Base-by-base conservation (phyloP, 139 green algal genomes). In the Bryopsis sp. region DNA sequence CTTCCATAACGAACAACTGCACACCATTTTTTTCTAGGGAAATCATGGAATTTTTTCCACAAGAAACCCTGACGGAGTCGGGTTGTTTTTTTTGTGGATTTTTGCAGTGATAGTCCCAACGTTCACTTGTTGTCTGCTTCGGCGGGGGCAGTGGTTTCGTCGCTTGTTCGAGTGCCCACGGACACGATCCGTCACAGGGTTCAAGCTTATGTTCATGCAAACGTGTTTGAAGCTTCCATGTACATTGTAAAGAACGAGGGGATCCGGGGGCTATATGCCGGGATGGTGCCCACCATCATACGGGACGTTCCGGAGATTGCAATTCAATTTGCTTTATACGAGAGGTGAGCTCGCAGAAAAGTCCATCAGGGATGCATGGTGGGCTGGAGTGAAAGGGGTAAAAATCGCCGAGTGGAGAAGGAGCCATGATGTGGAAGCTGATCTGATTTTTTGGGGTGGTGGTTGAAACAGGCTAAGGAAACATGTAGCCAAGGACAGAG, bases 161-260 rank as follows among this genome's bases (percentile, higher is more conserved):
- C 75, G 0, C 39, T 84, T 4, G 39, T 90, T 22, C 73, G 82
- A 0, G 87, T 93, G 35, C 87, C 87, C 0, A 81, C 75, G 2
- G 87, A 93, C 72, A 87, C 85, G 7, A 46, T 92, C 34, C 86
- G 86, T 67, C 87, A 93, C 78, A 68, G 84, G 5, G 84, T 92
- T 47, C 86, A 92, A 72, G 83, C 85, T 1, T 93, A 91, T 71
- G 67, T 87, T 50, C 74, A 85, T 67, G 61, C 76, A 11, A 77
- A 81, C 65, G 47, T 83, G 8, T 74, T 77, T 28, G 28, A 73
- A 63, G 85, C 80, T 1, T 71, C 72, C 0, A 58, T 69, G 19
- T 43, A 43, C 43, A 79, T 88, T 39, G 39, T 87, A 19, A 26
- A 60, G 8, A 69, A 61, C 5, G 63, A 89, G 46, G 85, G 85